Conservation (phyloP, 1,139 yeast genomes). For the Lizanozyma gosingica region DNA sequence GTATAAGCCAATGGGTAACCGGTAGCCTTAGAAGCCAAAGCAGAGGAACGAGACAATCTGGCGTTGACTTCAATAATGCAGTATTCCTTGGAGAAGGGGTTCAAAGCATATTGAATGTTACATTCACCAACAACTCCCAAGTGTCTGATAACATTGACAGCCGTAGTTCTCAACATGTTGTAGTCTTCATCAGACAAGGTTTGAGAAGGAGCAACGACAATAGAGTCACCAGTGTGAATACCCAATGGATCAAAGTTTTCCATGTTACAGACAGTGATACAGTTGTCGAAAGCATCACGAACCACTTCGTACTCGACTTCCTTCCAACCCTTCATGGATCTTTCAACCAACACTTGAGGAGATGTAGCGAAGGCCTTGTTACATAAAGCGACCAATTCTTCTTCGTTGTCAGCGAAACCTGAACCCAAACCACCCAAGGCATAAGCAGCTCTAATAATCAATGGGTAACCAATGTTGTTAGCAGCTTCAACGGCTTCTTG, state of each 20-base stretch:
- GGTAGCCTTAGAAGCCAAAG: slow-evolving; percentile 96
- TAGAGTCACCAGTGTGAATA: slow-evolving; percentile 98
- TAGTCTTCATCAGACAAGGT: slow-evolving; percentile 95
- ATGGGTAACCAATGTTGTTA: slow-evolving; percentile 84
- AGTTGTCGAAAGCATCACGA: slow-evolving; percentile 93
- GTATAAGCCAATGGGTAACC: slow-evolving; percentile 98
- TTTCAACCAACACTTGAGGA: slow-evolving; percentile 93
- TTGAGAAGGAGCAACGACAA: slow-evolving; percentile 98
- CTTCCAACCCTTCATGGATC: slow-evolving; percentile 98
- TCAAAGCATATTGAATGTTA: slow-evolving; percentile 94
- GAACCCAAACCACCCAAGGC: slow-evolving; percentile 98
- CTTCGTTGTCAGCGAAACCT: slow-evolving; percentile 90
- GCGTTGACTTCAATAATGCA: slow-evolving; percentile 98
- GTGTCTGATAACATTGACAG: slow-evolving; percentile 94
- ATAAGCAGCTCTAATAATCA: slow-evolving; percentile 94
- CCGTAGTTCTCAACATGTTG: slow-evolving; percentile 96
- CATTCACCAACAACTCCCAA: slow-evolving; percentile 99
- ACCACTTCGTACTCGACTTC: slow-evolving; percentile 99
- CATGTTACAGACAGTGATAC: slow-evolving; percentile 99
- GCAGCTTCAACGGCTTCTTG: slow-evolving; percentile 83
- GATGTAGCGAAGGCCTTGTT: slow-evolving; percentile 90
- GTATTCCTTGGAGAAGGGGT: slow-evolving; percentile 90
- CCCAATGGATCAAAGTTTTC: slow-evolving; percentile 98
- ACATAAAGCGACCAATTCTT: slow-evolving; percentile 77
- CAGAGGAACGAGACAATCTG: slow-evolving; percentile 94